Evolutionary conservation across 306 rosid genomes (phyloP).

Genomic region (Senna tora): DNA sequence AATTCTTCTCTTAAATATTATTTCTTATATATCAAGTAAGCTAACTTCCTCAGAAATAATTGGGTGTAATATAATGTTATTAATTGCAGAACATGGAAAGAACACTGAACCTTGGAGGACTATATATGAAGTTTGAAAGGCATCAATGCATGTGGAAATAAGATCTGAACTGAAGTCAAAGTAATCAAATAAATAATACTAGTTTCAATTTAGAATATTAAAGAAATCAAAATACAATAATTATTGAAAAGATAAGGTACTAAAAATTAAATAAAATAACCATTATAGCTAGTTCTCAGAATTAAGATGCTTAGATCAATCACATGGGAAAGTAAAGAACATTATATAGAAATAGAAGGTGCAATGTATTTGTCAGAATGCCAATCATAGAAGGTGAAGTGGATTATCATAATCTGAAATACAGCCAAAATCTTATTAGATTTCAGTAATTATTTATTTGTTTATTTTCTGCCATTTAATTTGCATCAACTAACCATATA

Average conservation of each 20-base stretch:
- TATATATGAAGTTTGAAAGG: background rate
- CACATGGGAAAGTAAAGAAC: background rate
- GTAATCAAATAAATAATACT: background rate
- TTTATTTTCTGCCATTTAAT: no score
- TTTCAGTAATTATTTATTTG: background rate
- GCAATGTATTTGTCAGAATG: slow-evolving; percentile 24
- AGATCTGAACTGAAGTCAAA: background rate
- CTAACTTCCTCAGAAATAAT: no score
- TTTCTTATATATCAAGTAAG: no score
- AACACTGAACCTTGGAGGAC: background rate
- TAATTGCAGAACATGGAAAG: background rate
- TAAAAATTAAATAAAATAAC: background rate
- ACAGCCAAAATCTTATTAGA: background rate
- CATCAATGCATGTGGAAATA: background rate
- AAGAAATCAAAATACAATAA: background rate
- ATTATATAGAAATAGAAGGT: background rate
- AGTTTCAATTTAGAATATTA: background rate
- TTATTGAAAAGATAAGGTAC: slow-evolving; percentile 1
- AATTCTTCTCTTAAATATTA: no score
- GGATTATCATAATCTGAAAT: slow-evolving; percentile 5
- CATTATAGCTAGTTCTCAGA: slow-evolving; percentile 5
- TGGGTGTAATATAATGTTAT: no score
- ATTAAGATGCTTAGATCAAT: slow-evolving; percentile 11
- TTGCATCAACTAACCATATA: no score
- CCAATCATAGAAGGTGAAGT: slow-evolving; percentile 13